phyloP scores from a whole-genome alignment of 164 flowering plant species.

The Stephania yunnanensis region DNA sequence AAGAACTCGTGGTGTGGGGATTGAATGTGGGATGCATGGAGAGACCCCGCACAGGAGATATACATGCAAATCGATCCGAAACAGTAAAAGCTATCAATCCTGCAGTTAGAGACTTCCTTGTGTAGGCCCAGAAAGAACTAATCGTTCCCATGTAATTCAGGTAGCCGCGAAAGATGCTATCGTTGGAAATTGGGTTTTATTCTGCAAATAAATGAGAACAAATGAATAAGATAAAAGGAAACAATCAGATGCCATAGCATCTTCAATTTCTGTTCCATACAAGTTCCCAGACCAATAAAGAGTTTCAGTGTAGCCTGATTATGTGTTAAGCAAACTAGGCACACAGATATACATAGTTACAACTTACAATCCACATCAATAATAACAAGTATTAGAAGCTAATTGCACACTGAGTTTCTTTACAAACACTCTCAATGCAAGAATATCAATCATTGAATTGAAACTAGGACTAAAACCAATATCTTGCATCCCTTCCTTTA shows the following conservation, averaged over 20 bases:
- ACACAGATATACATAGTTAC: no score
- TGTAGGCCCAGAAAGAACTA: slow-evolving; percentile 38
- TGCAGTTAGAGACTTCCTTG: slow-evolving; percentile 44
- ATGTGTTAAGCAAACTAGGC: background rate
- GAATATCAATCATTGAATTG: no score
- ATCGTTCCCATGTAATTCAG: slow-evolving; percentile 35
- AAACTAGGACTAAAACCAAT: no score
- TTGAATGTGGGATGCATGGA: slow-evolving; percentile 89
- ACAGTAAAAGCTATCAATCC: slow-evolving; percentile 59
- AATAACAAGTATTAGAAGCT: no score
- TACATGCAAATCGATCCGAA: slow-evolving; percentile 61
- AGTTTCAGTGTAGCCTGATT: background rate
- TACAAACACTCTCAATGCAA: no score
- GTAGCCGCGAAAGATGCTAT: background rate
- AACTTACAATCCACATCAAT: no score
- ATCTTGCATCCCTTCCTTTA: no score
- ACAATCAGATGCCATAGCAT: background rate
- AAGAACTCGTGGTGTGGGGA: slow-evolving; percentile 23
- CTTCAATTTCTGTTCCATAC: background rate
- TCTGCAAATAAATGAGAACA: slow-evolving; percentile 14
- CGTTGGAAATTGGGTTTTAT: slow-evolving; percentile 10
- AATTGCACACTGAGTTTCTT: no score
- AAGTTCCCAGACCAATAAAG: background rate
- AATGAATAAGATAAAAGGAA: background rate
- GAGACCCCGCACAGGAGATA: slow-evolving; percentile 52